These are phyloP conservation scores for Eutrema japonicum DNA, from an alignment of 345 rosid species.

Conservation along the genomic window DNA sequence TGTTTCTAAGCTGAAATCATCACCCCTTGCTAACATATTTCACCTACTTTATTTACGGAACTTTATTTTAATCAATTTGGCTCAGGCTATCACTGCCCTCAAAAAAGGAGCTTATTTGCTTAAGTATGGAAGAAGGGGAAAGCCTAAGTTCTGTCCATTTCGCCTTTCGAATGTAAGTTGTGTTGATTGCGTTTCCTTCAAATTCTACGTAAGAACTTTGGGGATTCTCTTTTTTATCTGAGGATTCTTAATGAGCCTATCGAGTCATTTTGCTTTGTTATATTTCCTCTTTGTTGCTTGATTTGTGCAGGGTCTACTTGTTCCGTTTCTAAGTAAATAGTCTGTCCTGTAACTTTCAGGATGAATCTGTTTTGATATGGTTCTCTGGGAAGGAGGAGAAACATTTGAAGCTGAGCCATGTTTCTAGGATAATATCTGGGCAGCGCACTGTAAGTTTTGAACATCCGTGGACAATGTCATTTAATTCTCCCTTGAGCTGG, in stretches of 20 bases:
- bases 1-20: conserved; percentile 19
- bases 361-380: conserved; percentile 97
- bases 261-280: conserved; percentile 16
- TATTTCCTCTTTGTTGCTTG: conserved; percentile 17
- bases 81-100: conserved; percentile 91
- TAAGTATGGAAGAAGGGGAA: conserved; percentile 97
- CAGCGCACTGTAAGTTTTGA: conserved; percentile 91
- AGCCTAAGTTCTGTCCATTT: conserved; percentile 98
- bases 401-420: conserved; percentile 84
- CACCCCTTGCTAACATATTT: background rate
- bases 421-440: conserved; percentile 90
- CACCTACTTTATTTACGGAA: background rate
- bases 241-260: background rate
- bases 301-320: background rate
- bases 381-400: conserved; percentile 93
- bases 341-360: conserved; percentile 56
- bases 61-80: conserved; percentile 39
- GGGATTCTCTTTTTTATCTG: conserved; percentile 7
- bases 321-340: conserved; percentile 22
- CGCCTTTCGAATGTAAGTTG: conserved; percentile 91
- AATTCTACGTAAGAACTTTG: background rate
- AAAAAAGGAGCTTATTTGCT: conserved; percentile 96
- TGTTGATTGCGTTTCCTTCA: background rate
- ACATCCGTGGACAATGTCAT: conserved; percentile 12
- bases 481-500: conserved; percentile 11